Evolutionary conservation across 805 yeast genomes (phyloP), one percentile per base, ranked within the genome.

Genomic region (Scheffersomyces ergatensis): DNA sequence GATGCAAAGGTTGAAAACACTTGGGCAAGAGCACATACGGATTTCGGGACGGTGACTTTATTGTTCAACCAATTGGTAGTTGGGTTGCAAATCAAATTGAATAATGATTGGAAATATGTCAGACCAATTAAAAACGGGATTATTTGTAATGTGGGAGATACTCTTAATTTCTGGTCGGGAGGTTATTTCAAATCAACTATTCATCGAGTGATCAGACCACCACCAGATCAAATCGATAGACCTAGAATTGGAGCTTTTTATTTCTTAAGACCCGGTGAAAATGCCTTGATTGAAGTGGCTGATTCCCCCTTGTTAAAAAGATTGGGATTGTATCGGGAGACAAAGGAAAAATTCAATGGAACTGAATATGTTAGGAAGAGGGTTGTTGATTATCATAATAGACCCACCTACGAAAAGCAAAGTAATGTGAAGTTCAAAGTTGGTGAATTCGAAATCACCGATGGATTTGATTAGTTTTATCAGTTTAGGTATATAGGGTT

Each of bases 1-100:
- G 66, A 64, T 34, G 55, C 51, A 2, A 47, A 53, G 33, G 59
- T 63, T 1, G 59, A 60, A 33, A 55, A 58, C 36, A 54, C 50
- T 13, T 64, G 68, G 65, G 53, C 64, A 1, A 40, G 66, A 30
- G 68, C 62, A 2, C 70, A 64, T 45, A 63, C 70, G 4, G 70
- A 64, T 42, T 59, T 63, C 40, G 70, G 68, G 3, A 55, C 60
- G n/a, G 50, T 64, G 35, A 63, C 70, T 4, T 51, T 64, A 16
- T 47, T 64, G 16, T 63, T 50, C 49, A 60, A 61, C 42, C 70
- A 64, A 44, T 58, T 58, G 4, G 68, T 64, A 4, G 65, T 65
- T 2, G 68, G 67, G 3, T 53, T 64, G 19, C 70, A 64, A 37
- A 59, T 63, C 31, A 58, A 55, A 39, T 40, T 54, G 16, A 45